A percentile compares a stretch with the other conserved stretches of the same genome.
Conservation (phyloP, 2,329 filamentous ascomycete genomes). For the Paecilomyces sp. region DNA sequence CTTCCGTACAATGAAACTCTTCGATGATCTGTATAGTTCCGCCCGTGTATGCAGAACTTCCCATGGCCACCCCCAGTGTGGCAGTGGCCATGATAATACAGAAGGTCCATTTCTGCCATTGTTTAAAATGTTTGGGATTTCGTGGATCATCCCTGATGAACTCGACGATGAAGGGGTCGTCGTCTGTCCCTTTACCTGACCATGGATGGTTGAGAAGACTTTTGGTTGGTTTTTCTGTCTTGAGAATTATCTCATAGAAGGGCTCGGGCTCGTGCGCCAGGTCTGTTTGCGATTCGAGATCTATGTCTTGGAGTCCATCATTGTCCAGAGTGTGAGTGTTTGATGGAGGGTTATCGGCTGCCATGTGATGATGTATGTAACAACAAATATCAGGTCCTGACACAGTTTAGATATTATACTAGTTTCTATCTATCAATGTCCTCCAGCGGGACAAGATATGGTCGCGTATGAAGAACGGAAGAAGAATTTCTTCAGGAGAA, state of each 20-base stretch:
- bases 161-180: neutral
- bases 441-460: neutral
- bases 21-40: conserved; percentile 1
- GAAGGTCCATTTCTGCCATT: neutral
- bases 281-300: neutral
- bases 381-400: neutral
- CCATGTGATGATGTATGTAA: neutral
- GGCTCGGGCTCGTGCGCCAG: neutral
- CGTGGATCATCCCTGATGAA: neutral
- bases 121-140: neutral
- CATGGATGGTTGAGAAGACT: neutral
- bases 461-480: too few relatives aligned
- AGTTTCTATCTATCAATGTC: neutral
- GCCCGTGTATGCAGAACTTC: neutral
- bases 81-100: neutral
- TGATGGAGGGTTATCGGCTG: neutral
- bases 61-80: neutral
- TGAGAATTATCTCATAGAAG: neutral
- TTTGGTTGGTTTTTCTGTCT: neutral
- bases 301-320: neutral
- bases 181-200: neutral
- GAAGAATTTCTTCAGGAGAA: too few relatives aligned
- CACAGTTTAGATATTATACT: neutral
- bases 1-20: conserved; percentile 24
- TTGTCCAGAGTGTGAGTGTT: neutral